A percentile compares a stretch with the other conserved stretches of the same genome.
These are phyloP conservation scores for Wickerhamiella brachini DNA, from an alignment of 805 yeast species.

Conservation along the genomic window DNA sequence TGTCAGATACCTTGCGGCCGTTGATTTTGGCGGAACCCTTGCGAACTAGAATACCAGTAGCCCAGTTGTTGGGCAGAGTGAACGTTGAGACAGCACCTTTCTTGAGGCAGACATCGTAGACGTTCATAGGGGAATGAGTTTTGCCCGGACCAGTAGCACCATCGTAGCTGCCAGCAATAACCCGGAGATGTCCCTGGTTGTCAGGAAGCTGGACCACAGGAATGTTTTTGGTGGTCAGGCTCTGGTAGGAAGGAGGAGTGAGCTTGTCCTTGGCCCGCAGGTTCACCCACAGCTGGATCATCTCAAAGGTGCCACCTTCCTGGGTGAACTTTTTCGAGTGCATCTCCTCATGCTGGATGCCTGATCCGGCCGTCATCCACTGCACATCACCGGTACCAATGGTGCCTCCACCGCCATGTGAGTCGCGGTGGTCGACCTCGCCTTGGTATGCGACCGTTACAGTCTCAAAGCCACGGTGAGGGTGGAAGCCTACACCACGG, in stretches of 20 bases:
- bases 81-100: conserved; percentile 57
- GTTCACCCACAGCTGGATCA: conserved; percentile 82
- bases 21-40: conserved; percentile 43
- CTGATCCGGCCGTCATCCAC: conserved; percentile 87
- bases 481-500: conserved; percentile 31
- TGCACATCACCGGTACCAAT: conserved; percentile 71
- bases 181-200: conserved; percentile 52
- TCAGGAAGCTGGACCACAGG: conserved; percentile 48
- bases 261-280: conserved; percentile 51
- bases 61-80: conserved; percentile 43
- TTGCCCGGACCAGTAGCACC: conserved; percentile 62
- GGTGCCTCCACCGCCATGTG: conserved; percentile 66
- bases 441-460: conserved; percentile 53
- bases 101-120: conserved; percentile 49
- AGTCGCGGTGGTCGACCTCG: conserved; percentile 66
- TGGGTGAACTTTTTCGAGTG: conserved; percentile 13
- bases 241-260: conserved; percentile 61
- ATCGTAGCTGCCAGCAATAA: conserved; percentile 61
- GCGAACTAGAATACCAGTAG: conserved; percentile 55
- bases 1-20: conserved; percentile 21
- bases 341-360: conserved; percentile 76
- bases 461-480: conserved; percentile 72
- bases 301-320: conserved; percentile 36
- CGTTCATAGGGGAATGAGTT: conserved; percentile 71
- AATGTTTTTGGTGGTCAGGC: conserved; percentile 50